These are phyloP conservation scores for Teunomyces tritomae DNA, from an alignment of 805 yeast genomes.

Conservation along the genomic window DNA sequence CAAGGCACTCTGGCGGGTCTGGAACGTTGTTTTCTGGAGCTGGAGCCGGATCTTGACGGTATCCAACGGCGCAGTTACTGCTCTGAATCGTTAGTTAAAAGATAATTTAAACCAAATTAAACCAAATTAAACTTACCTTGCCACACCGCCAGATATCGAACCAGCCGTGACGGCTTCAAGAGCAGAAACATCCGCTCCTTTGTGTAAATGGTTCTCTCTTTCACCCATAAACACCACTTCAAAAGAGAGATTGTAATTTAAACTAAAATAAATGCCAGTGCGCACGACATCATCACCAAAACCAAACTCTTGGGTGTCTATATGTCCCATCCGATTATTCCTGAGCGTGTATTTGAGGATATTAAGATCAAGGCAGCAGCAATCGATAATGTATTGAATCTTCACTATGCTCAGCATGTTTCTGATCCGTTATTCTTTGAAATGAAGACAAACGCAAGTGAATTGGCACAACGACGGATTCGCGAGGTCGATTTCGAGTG, in stretches of 20 bases:
- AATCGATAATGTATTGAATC: slow-evolving; percentile 30
- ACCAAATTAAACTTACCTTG: slow-evolving; percentile 27
- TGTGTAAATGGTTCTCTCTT: slow-evolving; percentile 42
- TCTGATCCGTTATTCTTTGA: slow-evolving; percentile 22
- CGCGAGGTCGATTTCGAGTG: slow-evolving; percentile 15
- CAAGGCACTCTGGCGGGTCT: slow-evolving; percentile 6
- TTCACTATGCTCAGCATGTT: slow-evolving; percentile 34
- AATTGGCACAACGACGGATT: slow-evolving; percentile 16
- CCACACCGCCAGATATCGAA: slow-evolving; percentile 61
- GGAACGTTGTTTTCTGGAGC: slow-evolving; percentile 38
- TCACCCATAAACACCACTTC: not conserved
- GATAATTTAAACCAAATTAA: not conserved
- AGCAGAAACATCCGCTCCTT: slow-evolving; percentile 53
- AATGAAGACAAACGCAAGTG: slow-evolving; percentile 20
- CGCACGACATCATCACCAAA: not conserved
- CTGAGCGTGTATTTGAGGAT: slow-evolving; percentile 5
- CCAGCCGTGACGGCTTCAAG: slow-evolving; percentile 65
- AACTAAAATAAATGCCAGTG: no score
- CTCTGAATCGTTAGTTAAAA: slow-evolving; percentile 36
- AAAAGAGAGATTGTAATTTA: no score
- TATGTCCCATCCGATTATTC: slow-evolving; percentile 11
- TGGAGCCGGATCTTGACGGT: slow-evolving; percentile 76
- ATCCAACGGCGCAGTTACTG: slow-evolving; percentile 74
- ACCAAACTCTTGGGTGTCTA: not conserved
- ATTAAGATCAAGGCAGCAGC: slow-evolving; percentile 18